A percentile compares a stretch with the other conserved stretches of the same genome.
These are phyloP conservation scores for Rhizopogon vinicolor DNA, from an alignment of 768 basidiomycete genomes.

Conservation along the genomic window DNA sequence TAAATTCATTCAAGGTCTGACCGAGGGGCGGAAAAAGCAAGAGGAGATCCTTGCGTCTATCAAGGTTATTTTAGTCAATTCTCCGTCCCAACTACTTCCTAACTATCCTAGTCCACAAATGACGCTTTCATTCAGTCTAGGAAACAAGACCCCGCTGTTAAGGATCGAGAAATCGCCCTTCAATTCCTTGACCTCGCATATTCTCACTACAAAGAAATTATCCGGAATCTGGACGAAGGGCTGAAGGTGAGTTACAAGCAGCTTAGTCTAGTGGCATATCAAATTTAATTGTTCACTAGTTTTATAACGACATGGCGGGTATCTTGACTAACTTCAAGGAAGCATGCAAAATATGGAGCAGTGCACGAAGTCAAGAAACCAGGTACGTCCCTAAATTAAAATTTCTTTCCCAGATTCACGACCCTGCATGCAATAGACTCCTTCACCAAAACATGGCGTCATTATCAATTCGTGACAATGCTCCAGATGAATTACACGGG, in stretches of 20 bases:
- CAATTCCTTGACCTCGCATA: conserved; percentile 83
- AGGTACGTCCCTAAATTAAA: conserved; percentile 44
- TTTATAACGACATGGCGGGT: conserved; percentile 82
- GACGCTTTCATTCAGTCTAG: conserved; percentile 71
- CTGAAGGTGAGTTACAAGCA: conserved; percentile 50
- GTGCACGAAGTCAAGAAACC: conserved; percentile 66
- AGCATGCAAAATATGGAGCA: conserved; percentile 70
- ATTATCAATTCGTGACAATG: conserved; percentile 27
- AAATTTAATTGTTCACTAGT: conserved; percentile 39
- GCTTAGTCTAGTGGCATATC: neutral
- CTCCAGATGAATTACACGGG: neutral
- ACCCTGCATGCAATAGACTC: conserved; percentile 7
- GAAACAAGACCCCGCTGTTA: conserved; percentile 70
- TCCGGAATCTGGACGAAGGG: conserved; percentile 83
- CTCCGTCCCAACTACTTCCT: neutral
- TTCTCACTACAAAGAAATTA: conserved; percentile 84
- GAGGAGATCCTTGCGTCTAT: conserved; percentile 60
- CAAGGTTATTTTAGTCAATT: conserved; percentile 44
- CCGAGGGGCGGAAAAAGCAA: conserved; percentile 53
- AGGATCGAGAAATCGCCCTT: conserved; percentile 76
- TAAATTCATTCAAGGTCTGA: conserved; percentile 59
- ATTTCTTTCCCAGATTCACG: neutral
- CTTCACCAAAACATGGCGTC: conserved; percentile 18
- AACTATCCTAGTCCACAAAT: conserved; percentile 50
- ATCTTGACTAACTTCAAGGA: conserved; percentile 74